These are phyloP conservation scores for Penicillium desertorum DNA, from an alignment of 495 filamentous ascomycete species.

Conservation along the genomic window DNA sequence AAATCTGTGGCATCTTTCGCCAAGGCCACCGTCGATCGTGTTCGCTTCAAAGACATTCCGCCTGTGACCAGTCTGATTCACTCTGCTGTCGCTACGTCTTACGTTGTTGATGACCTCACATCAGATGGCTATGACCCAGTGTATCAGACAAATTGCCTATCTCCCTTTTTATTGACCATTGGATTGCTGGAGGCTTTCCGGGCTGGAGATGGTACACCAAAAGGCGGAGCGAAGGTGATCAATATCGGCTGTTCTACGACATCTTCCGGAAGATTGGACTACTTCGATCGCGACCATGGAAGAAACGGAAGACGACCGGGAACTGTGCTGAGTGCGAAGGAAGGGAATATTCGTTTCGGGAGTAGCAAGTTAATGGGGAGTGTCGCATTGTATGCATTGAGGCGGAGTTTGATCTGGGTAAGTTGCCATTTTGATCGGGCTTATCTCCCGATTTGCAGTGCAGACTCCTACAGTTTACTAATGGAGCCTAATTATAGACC, in stretches of 20 bases:
- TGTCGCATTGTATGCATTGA: constrained; percentile 44
- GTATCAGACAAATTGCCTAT: constrained; percentile 45
- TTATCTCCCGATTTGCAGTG: neutral
- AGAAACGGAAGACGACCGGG: constrained; percentile 22
- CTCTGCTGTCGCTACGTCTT: constrained; percentile 40
- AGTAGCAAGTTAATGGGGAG: constrained; percentile 45
- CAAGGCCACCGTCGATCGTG: constrained; percentile 37
- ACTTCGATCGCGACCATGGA: constrained; percentile 33
- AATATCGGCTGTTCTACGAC: constrained; percentile 41
- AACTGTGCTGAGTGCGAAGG: constrained; percentile 32
- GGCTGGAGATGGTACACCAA: constrained; percentile 36
- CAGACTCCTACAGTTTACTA: neutral
- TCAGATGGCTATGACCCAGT: constrained; percentile 42
- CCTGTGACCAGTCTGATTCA: constrained; percentile 41
- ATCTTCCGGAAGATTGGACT: constrained; percentile 38
- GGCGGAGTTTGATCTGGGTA: constrained; percentile 42
- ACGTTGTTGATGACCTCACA: constrained; percentile 36
- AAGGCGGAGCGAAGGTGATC: constrained; percentile 40
- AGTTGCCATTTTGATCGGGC: constrained; percentile 18
- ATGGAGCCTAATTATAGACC: constrained; percentile 23
- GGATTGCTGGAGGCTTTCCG: constrained; percentile 44
- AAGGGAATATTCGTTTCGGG: constrained; percentile 38
- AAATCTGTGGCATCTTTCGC: constrained; percentile 37
- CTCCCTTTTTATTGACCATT: constrained; percentile 43
- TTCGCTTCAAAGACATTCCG: constrained; percentile 40